Percentiles rank a stretch among this genome's conserved stretches.
phyloP scores from a whole-genome alignment of 495 filamentous ascomycete species.

The Aspergillus egyptiacus region DNA sequence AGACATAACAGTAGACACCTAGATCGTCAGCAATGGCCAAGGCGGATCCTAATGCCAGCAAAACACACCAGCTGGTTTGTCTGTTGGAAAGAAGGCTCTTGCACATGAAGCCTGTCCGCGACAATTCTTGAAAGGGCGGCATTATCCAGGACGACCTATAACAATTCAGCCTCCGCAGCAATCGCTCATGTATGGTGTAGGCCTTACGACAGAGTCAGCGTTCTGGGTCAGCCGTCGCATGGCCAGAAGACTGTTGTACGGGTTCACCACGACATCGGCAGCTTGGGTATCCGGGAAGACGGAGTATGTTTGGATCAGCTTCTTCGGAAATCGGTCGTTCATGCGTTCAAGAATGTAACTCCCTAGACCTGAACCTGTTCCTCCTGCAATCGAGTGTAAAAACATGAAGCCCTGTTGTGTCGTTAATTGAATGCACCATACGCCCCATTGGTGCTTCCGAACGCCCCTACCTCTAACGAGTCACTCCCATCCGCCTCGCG shows the following conservation, averaged over 20 bases:
- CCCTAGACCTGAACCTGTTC: slow-evolving; percentile 89
- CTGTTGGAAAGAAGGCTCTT: slow-evolving; percentile 90
- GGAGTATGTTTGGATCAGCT: slow-evolving; percentile 97
- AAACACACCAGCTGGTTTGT: slow-evolving; percentile 81
- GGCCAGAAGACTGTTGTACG: slow-evolving; percentile 91
- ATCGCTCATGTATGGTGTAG: neutral
- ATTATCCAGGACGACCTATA: slow-evolving; percentile 86
- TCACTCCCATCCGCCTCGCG: slow-evolving; percentile 97
- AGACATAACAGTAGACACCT: slow-evolving; percentile 96
- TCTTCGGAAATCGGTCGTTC: slow-evolving; percentile 97
- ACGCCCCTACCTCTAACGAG: slow-evolving; percentile 69
- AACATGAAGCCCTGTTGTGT: slow-evolving; percentile 82
- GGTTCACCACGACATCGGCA: slow-evolving; percentile 91
- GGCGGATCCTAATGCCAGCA: neutral
- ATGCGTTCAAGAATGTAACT: slow-evolving; percentile 93
- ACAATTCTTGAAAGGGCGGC: slow-evolving; percentile 90
- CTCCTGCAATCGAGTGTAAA: slow-evolving; percentile 94
- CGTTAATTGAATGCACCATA: neutral
- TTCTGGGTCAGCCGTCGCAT: slow-evolving; percentile 90
- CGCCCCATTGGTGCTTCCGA: neutral
- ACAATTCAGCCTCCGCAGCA: slow-evolving; percentile 7
- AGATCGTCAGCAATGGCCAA: neutral
- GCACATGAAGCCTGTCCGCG: slow-evolving; percentile 87
- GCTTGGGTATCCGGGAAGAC: slow-evolving; percentile 91
- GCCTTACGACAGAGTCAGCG: slow-evolving; percentile 79